Base-by-base conservation (phyloP, 2,329 filamentous ascomycete species). In the Fusarium sacchari region DNA sequence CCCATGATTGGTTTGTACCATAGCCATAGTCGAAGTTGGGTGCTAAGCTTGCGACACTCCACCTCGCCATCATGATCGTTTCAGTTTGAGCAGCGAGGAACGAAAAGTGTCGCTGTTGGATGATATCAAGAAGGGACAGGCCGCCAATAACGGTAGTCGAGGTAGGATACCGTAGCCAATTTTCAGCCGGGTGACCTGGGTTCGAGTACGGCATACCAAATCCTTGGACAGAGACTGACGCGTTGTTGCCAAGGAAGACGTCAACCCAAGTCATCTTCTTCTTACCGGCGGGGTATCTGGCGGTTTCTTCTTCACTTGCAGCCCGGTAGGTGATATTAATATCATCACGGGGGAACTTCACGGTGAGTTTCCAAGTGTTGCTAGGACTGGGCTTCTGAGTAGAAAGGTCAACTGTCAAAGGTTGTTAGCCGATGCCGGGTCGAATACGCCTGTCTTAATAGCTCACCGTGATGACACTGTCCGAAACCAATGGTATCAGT, bases 221-320 rank as follows among this genome's bases (percentile, higher is more conserved):
- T 36, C 49, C 13, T 10, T 37, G 4, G 2, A 52, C 49, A 6
- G 9, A 52, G 32, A 52, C n/a, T 52, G 20, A 0, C 15, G 32
- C 7, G 1, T 12, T 2, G 1, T 37, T 12, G 13, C 8, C 49
- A 4, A 37, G 49, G 6, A 1, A 2, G 9, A 37, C n/a, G 0
- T 15, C 7, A 7, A 52, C 49, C 49, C 49, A 52, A 3, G 13
- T 26, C 49, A 52, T 52, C 1, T 26, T 1, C 10, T 52, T 52
- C 6, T 37, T 52, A 13, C 5, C 13, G 2, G 6, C 2, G 20
- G 49, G n/a, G 6, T 36, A 52, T 52, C 17, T 52, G 3, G 30
- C 12, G 15, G 4, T 50, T 4, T 24, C 47, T 18, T 50, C 28
- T 24, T 50, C 30, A 34, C 5, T 24, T 50, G 47, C 30, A 24